Evolutionary conservation across 164 flowering plant species (phyloP).

Genomic region (Kingdonia uniflora): DNA sequence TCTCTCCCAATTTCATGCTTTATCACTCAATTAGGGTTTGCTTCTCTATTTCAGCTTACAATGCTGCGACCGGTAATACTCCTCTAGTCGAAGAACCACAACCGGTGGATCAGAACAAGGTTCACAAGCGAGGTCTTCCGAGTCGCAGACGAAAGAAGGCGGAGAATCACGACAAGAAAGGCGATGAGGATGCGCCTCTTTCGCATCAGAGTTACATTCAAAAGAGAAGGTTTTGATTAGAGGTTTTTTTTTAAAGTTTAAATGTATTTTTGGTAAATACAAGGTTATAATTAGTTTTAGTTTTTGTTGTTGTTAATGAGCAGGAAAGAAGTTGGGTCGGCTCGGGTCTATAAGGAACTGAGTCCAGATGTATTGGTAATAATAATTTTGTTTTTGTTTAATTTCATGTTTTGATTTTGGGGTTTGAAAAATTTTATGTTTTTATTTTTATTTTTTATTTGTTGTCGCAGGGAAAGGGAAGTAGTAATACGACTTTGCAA

Average conservation of each 20-base stretch:
- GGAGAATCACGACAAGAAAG: neutral
- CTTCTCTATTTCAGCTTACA: conserved; percentile 38
- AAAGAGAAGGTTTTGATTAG: conserved; percentile 39
- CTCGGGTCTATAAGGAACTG: conserved; percentile 29
- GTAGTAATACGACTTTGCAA: conserved; percentile 16
- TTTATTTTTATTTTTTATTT: neutral
- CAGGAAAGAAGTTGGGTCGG: conserved; percentile 45
- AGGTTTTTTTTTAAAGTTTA: neutral
- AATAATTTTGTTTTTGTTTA: neutral
- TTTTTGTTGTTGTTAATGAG: neutral
- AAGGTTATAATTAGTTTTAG: too few relatives aligned
- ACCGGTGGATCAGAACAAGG: conserved; percentile 1
- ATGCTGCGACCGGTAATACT: conserved; percentile 44
- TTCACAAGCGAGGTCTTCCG: conserved; percentile 27
- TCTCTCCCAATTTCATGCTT: conserved; percentile 3
- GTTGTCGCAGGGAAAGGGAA: conserved; percentile 31
- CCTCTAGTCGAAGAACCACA: conserved; percentile 25
- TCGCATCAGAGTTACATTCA: conserved; percentile 61
- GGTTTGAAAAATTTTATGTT: neutral
- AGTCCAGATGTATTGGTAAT: conserved; percentile 47
- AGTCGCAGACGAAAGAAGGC: conserved; percentile 11
- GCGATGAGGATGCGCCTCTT: conserved; percentile 31
- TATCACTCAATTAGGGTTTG: neutral
- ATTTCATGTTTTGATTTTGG: neutral
- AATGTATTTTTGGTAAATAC: neutral